These are phyloP conservation scores for Aphanomyces invadans DNA, from an alignment of 352 stramenopile species.

Conservation along the genomic window DNA sequence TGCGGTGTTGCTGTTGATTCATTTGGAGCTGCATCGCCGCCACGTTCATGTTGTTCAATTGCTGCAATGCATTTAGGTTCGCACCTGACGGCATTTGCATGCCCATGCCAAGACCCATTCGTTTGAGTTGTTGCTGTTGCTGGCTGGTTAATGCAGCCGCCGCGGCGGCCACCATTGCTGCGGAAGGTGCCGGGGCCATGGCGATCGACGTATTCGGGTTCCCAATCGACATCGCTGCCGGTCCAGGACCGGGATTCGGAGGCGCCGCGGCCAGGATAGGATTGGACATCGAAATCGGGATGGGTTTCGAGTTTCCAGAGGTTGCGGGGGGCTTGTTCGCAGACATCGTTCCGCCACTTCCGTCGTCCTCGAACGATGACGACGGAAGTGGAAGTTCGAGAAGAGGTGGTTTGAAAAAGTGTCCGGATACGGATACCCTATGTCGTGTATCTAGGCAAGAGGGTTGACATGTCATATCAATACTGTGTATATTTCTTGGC, in stretches of 20 bases:
- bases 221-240: slow-evolving; percentile 1
- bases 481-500: neutral
- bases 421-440: neutral
- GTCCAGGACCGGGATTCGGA: slow-evolving; percentile 8
- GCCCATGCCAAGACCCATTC: slow-evolving; percentile 23
- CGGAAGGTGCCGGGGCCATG: slow-evolving; percentile 21
- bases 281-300: slow-evolving; percentile 24
- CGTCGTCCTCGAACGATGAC: too few relatives aligned
- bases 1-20: slow-evolving; percentile 23
- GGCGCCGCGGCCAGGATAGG: slow-evolving; percentile 19
- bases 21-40: slow-evolving; percentile 25
- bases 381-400: neutral
- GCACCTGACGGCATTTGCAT: slow-evolving; percentile 17
- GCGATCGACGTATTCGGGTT: slow-evolving; percentile 9
- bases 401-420: neutral
- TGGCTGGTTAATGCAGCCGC: slow-evolving; percentile 19
- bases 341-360: slow-evolving; percentile 1
- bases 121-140: slow-evolving; percentile 23
- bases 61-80: slow-evolving; percentile 19
- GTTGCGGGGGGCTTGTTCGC: slow-evolving; percentile 12
- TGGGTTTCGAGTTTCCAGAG: slow-evolving; percentile 17
- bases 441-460: too few relatives aligned
- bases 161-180: slow-evolving; percentile 22
- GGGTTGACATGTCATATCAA: neutral
- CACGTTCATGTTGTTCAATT: slow-evolving; percentile 25